A percentile compares a stretch with the other conserved stretches of the same genome.
Evolutionary conservation across 2,329 filamentous ascomycete genomes (phyloP).

Genomic region (Dissoconium aciculare): DNA sequence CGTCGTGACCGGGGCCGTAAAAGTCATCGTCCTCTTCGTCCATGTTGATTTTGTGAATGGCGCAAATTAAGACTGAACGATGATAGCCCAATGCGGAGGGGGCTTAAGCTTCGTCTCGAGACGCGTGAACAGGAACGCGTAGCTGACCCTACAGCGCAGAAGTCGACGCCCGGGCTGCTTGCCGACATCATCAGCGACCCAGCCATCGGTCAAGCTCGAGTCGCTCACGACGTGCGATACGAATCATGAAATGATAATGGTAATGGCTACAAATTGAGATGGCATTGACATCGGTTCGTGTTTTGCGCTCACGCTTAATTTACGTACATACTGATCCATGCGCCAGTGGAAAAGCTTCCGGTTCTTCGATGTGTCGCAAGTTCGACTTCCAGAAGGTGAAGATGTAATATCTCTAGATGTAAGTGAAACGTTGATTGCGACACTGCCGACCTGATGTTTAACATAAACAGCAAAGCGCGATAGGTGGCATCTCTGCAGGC

Average conservation of each 20-base stretch:
- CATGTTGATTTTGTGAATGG: slow-evolving; percentile 22
- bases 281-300: slow-evolving; percentile 24
- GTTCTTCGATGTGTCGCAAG: slow-evolving; percentile 90
- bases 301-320: too few species aligned
- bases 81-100: too few species aligned
- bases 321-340: too few species aligned
- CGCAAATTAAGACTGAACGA: too few species aligned
- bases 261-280: slow-evolving; percentile 19
- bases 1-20: slow-evolving; percentile 23
- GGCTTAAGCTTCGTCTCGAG: too few species aligned
- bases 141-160: too few species aligned
- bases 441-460: slow-evolving; percentile 5
- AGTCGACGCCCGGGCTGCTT: too few species aligned
- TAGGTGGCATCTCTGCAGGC: slow-evolving; percentile 71
- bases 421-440: slow-evolving; percentile 3
- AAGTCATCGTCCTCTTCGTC: slow-evolving; percentile 40
- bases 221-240: too few species aligned
- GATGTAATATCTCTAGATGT: slow-evolving; percentile 36
- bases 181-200: too few species aligned
- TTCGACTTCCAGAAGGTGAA: slow-evolving; percentile 66
- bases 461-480: slow-evolving; percentile 41
- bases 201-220: too few species aligned
- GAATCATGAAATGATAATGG: too few species aligned
- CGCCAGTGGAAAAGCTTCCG: slow-evolving; percentile 94
- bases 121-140: slow-evolving; percentile 1